Evolutionary conservation across 1,284 basidiomycete genomes (phyloP).

Genomic region (Anthracocystis setariae): DNA sequence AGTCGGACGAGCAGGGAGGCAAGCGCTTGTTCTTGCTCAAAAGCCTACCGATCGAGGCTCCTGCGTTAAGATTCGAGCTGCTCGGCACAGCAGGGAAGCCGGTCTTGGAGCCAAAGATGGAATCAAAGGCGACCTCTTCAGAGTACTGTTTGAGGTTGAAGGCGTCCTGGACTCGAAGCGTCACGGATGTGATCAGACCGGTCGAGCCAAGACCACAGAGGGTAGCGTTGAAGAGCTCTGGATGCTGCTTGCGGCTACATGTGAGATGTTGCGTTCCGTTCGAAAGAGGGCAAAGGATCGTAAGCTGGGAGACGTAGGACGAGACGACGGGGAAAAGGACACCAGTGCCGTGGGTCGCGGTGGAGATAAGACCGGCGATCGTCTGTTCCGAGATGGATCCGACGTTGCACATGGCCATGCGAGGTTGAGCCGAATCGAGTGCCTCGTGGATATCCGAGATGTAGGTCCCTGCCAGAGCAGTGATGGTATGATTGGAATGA

Average conservation of each 20-base stretch:
- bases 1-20: conserved; percentile 33
- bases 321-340: conserved; percentile 83
- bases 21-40: conserved; percentile 53
- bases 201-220: conserved; percentile 93
- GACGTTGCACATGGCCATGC: conserved; percentile 86
- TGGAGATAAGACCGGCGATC: conserved; percentile 90
- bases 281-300: conserved; percentile 72
- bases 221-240: conserved; percentile 88
- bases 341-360: conserved; percentile 93
- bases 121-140: conserved; percentile 75
- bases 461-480: conserved; percentile 65
- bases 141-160: conserved; percentile 85
- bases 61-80: conserved; percentile 20
- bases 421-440: conserved; percentile 74
- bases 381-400: conserved; percentile 98
- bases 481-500: conserved; percentile 31
- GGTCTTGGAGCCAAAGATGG: conserved; percentile 70
- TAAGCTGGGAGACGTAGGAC: conserved; percentile 80
- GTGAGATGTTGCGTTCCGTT: conserved; percentile 74
- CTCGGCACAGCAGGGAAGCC: conserved; percentile 31
- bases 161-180: conserved; percentile 81
- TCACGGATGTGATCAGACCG: conserved; percentile 84
- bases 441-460: conserved; percentile 65
- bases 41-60: conserved; percentile 44
- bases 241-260: conserved; percentile 76